Conservation (phyloP, 768 basidiomycete genomes). For the Cubamyces sp. region DNA sequence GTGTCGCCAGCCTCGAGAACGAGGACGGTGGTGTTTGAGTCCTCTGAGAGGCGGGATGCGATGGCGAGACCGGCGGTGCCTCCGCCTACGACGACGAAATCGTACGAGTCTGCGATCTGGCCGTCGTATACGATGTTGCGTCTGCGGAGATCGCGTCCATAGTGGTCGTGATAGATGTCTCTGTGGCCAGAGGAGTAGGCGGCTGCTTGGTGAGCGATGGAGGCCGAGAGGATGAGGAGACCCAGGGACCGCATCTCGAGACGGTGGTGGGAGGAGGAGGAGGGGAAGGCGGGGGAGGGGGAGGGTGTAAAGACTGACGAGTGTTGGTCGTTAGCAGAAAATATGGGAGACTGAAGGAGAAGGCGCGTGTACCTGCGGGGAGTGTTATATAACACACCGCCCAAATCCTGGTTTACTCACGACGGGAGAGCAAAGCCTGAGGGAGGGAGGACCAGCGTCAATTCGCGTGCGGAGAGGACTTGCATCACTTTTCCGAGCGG, state of each 20-base stretch:
- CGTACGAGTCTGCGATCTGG: slow-evolving; percentile 47
- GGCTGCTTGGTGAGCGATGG: slow-evolving; percentile 23
- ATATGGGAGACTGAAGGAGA: background rate
- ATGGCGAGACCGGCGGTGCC: slow-evolving; percentile 52
- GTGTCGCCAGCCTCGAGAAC: slow-evolving; percentile 51
- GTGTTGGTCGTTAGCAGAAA: slow-evolving; percentile 12
- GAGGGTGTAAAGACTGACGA: slow-evolving; percentile 18
- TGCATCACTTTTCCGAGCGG: too few relatives aligned
- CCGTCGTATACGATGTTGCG: slow-evolving; percentile 47
- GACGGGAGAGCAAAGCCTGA: too few relatives aligned
- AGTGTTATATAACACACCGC: background rate
- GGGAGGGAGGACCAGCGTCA: too few relatives aligned
- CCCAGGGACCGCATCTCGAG: slow-evolving; percentile 30
- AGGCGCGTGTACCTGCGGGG: background rate
- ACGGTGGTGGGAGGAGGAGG: slow-evolving; percentile 3
- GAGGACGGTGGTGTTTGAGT: slow-evolving; percentile 47
- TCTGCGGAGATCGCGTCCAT: slow-evolving; percentile 23
- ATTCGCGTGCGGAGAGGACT: too few relatives aligned
- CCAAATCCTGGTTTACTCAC: too few relatives aligned
- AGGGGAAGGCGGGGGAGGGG: slow-evolving; percentile 1
- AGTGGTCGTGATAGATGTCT: slow-evolving; percentile 26
- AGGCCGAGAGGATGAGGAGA: slow-evolving; percentile 26
- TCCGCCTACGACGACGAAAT: slow-evolving; percentile 58
- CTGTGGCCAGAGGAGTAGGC: slow-evolving; percentile 26
- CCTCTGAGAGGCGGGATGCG: slow-evolving; percentile 51